Evolutionary conservation across 768 basidiomycete species (phyloP), one percentile per base, ranked within the genome.

Genomic region (Kwoniella heveanensis): DNA sequence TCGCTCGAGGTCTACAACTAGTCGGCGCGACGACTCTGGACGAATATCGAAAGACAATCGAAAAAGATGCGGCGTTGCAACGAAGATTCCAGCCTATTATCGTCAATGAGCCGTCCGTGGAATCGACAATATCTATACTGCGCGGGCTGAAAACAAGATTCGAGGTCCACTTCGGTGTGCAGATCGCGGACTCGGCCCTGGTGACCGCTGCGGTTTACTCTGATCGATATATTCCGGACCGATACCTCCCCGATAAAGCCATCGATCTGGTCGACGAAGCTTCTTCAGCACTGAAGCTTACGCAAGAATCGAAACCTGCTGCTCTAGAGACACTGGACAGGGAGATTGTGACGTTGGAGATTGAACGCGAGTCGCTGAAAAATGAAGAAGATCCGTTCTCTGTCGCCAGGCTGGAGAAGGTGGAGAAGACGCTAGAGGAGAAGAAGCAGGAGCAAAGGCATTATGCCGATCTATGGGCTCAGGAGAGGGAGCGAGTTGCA

Each of bases 111-210:
- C 92, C 92, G 0, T 88, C 89, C 0, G 89, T 94, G 10, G 87
- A 89, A 54, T 78, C 78, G 2, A 79, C 78, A 37, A 76, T 81
- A 29, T 79, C 79, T 0, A 96, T 96, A 61, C 84, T 95, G 0
- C 88, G 91, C 21, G 92, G 92, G 8, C 82, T 94, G 32, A 92
- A 92, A 53, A 66, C 88, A 0, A 83, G 87, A 46, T 93, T 94
- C 70, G 92, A 95, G 69, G 90, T 92, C 0, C 92, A 96, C 72
- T 92, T 94, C 65, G 92, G 92, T 29, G 92, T 96, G 1, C 90
- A 91, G 73, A 93, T 96, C 60, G 87, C 90, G 1, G 92, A 96
- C 72, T 84, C 85, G 15, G 91, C 92, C 1, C 83, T 96, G 2
- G 92, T 96, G 13, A 94, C 91, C 3, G 92, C 92, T 25, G 90